Percentiles rank a stretch among this genome's conserved stretches.
These are phyloP conservation scores for Neurospora sp. DNA, from an alignment of 495 filamentous ascomycete genomes.

Conservation along the genomic window DNA sequence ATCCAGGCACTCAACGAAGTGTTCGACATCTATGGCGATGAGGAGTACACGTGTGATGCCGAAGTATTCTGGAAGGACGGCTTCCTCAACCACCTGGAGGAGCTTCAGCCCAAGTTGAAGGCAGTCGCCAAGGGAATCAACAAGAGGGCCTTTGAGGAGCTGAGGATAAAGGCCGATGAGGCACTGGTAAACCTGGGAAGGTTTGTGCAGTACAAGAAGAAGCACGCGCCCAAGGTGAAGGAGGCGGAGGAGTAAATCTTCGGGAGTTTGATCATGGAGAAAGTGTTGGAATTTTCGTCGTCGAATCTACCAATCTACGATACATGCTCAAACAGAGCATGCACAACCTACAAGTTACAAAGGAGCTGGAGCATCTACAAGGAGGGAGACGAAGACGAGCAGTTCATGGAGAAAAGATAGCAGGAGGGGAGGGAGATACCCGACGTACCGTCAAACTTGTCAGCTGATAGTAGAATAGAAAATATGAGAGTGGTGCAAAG, in stretches of 20 bases:
- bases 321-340: neutral
- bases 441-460: neutral
- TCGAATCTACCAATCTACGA: neutral
- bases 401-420: neutral
- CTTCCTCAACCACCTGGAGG: slow-evolving; percentile 49
- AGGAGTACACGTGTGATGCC: slow-evolving; percentile 40
- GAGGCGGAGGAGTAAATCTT: neutral
- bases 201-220: slow-evolving; percentile 53
- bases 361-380: neutral
- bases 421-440: neutral
- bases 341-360: neutral
- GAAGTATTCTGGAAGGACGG: slow-evolving; percentile 51
- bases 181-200: slow-evolving; percentile 43
- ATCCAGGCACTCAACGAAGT: slow-evolving; percentile 52
- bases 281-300: neutral
- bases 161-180: slow-evolving; percentile 47
- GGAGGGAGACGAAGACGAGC: neutral
- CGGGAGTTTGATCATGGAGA: neutral
- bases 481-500: neutral
- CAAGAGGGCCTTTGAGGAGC: slow-evolving; percentile 40
- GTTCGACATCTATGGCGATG: slow-evolving; percentile 54
- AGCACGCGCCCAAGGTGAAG: slow-evolving; percentile 22
- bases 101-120: slow-evolving; percentile 38
- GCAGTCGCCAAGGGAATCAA: slow-evolving; percentile 45
- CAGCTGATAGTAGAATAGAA: neutral